Base-by-base conservation (phyloP, 2,329 filamentous ascomycete species). In the Diaporthe sp. region DNA sequence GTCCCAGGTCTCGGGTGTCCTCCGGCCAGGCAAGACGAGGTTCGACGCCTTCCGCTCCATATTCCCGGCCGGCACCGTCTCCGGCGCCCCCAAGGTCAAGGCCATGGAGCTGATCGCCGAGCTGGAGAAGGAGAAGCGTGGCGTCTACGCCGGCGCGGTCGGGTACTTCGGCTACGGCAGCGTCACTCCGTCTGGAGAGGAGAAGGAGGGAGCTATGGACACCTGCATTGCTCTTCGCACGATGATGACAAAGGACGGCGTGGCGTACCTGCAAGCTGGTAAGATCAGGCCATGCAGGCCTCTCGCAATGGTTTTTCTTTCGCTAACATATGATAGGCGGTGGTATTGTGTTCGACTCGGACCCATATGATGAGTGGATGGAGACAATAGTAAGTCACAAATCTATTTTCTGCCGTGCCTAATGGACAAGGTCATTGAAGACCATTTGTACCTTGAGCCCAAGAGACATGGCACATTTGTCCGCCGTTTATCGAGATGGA, bases 21-120 rank as follows among this genome's bases (percentile, higher is more conserved):
- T 98, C 78, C 91, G 97, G 61, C 88, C 91, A 7, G 96, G 89
- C 53, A 95, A 95, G 88, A 96, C 95, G 42, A 91, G 97, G 75
- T 99, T 98, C 85, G 96, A 98, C 82, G 97, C 97, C 13, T 98
- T 99, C 87, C 91, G 96, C 53, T 96, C 94, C 78, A 98, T 99
- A 80, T 99, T 99, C 87, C 97, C 97, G 0, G 97, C 97, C 6
- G 97, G 97, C 74, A 99, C 97, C 0, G 96, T 98, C 42, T 97
- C 94, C 25, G 97, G 97, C 6, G 96, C 97, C 5, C 97, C 97
- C 75, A 99, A 99, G 86, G 95, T 99, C 73, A 92, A 93, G 77
- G 97, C 97, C 3, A 99, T 99, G 97, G 94, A 98, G 86, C 88
- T 99, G 77, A 99, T 99, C 80, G 95, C 94, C 62, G 96, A 98